Evolutionary conservation across 331 rosid species (phyloP).

Genomic region (Pyracantha coccinea): DNA sequence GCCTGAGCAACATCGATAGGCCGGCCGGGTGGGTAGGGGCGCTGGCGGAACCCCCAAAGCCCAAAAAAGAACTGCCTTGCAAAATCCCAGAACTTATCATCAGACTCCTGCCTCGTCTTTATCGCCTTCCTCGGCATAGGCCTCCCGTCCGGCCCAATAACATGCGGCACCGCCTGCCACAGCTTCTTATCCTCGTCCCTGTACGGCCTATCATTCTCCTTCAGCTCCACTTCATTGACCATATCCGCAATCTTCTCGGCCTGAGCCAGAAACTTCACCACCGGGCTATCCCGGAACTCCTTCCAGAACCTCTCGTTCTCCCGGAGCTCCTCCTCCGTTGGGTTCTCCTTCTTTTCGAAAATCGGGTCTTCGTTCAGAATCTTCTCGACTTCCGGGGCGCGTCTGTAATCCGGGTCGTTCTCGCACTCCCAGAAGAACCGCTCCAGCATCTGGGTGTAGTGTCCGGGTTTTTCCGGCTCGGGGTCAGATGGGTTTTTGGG

Average conservation of each 20-base stretch:
- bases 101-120: constrained; percentile 28
- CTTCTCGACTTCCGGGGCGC: constrained; percentile 66
- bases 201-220: constrained; percentile 57
- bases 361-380: constrained; percentile 41
- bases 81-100: constrained; percentile 84
- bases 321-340: constrained; percentile 47
- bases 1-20: constrained; percentile 91
- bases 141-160: constrained; percentile 71
- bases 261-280: constrained; percentile 39
- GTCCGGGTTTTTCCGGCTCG: constrained; percentile 36
- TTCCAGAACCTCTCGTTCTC: constrained; percentile 56
- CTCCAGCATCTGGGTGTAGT: constrained; percentile 35
- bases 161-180: constrained; percentile 67
- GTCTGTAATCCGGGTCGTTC: constrained; percentile 48
- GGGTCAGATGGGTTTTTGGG: neutral
- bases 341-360: constrained; percentile 45
- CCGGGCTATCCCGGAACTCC: constrained; percentile 39
- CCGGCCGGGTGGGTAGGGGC: constrained; percentile 77
- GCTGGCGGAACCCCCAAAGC: constrained; percentile 78
- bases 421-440: constrained; percentile 70
- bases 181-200: constrained; percentile 49
- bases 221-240: constrained; percentile 51
- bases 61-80: constrained; percentile 78
- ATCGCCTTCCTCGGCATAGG: constrained; percentile 84
- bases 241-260: constrained; percentile 55